Percentiles rank a stretch among this genome's conserved stretches.
These are phyloP conservation scores for Solanum bukasovii DNA, from an alignment of 257 asterid species.

Conservation along the genomic window DNA sequence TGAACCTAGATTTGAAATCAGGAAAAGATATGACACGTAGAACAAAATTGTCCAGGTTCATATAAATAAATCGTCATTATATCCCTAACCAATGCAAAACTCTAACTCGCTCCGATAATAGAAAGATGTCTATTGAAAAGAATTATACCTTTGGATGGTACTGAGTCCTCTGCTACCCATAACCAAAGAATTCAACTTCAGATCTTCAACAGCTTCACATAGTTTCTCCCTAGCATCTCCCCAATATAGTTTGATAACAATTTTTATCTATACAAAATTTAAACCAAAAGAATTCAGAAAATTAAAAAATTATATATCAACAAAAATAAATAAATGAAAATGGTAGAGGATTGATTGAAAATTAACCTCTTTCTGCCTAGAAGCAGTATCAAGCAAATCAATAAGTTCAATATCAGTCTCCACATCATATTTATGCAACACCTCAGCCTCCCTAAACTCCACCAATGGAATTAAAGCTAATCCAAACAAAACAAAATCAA, in stretches of 20 bases:
- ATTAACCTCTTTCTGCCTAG: slow-evolving; percentile 79
- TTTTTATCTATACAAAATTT: slow-evolving; percentile 30
- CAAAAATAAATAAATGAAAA: not conserved
- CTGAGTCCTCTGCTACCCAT: slow-evolving; percentile 88
- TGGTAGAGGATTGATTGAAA: not conserved
- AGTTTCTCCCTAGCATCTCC: slow-evolving; percentile 95
- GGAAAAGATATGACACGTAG: no score
- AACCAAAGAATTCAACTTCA: slow-evolving; percentile 65
- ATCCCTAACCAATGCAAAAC: no score
- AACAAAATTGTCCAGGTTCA: rapidly evolving
- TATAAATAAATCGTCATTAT: no score
- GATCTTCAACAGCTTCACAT: slow-evolving; percentile 42
- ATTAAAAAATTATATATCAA: not conserved
- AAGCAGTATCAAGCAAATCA: slow-evolving; percentile 71
- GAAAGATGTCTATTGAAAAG: not conserved
- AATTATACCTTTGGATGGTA: slow-evolving; percentile 47
- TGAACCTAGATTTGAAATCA: no score
- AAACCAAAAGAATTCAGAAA: not conserved
- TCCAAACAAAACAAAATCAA: not conserved
- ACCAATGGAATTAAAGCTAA: slow-evolving; percentile 69
- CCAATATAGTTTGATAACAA: slow-evolving; percentile 60
- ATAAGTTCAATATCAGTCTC: slow-evolving; percentile 59
- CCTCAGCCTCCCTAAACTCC: slow-evolving; percentile 72
- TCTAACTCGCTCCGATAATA: no score
- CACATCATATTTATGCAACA: slow-evolving; percentile 56